These are phyloP conservation scores for Mallotus nudiflorus DNA, from an alignment of 345 rosid genomes.

Conservation along the genomic window DNA sequence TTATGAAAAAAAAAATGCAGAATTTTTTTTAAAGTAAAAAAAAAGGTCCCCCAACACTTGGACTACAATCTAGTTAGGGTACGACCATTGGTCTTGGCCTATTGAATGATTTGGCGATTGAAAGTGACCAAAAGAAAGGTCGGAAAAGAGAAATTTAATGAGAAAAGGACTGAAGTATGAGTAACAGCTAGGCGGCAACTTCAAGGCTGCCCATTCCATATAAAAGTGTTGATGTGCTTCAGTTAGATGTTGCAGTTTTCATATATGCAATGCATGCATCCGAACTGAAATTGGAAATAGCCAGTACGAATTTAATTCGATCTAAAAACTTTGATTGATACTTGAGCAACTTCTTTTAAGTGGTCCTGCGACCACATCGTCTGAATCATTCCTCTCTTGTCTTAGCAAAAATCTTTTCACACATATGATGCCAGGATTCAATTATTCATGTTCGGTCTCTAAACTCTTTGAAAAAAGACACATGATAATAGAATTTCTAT, in stretches of 20 bases:
- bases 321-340: background rate
- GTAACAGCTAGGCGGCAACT: background rate
- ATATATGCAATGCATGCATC: slow-evolving; percentile 12
- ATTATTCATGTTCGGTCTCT: background rate
- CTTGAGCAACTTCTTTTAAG: background rate
- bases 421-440: background rate
- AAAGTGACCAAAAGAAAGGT: background rate
- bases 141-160: background rate
- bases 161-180: slow-evolving; percentile 10
- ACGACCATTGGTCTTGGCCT: background rate
- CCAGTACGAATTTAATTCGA: background rate
- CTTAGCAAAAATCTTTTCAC: background rate
- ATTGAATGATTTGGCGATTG: background rate
- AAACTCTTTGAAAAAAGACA: too few relatives aligned
- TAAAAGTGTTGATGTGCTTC: background rate
- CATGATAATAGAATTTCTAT: too few relatives aligned
- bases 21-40: too few relatives aligned
- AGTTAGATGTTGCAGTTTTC: background rate
- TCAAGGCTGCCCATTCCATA: background rate
- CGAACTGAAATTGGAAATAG: background rate
- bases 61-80: background rate
- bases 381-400: background rate
- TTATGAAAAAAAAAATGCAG: too few relatives aligned
- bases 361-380: slow-evolving; percentile 12
- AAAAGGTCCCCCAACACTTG: background rate